A percentile compares a stretch with the other conserved stretches of the same genome.
These are phyloP conservation scores for Carex arenaria DNA, from an alignment of 202 grass and related monocot species.

Conservation along the genomic window DNA sequence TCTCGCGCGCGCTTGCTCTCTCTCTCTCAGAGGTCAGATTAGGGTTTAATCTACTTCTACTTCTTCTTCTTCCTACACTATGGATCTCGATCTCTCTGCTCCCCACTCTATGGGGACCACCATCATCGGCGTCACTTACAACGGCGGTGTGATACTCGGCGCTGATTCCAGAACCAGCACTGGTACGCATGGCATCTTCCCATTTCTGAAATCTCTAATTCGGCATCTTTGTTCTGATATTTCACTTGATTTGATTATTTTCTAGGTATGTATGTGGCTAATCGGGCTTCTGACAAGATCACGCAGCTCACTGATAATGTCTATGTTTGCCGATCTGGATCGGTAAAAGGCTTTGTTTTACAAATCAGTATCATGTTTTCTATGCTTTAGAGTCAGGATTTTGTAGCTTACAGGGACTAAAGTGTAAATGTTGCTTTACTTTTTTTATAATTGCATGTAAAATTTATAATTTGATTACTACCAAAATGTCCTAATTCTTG, in stretches of 20 bases:
- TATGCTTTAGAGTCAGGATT: neutral
- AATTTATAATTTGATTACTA: neutral
- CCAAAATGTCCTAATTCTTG: conserved; percentile 43
- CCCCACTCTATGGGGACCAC: conserved; percentile 76
- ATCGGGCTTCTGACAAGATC: conserved; percentile 93
- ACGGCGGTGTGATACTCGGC: conserved; percentile 65
- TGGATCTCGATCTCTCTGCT: conserved; percentile 39
- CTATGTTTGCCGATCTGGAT: conserved; percentile 80
- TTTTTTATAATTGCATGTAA: neutral
- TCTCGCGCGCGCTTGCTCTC: neutral
- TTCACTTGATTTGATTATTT: conserved; percentile 8
- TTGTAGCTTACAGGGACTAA: neutral
- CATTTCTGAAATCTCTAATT: neutral
- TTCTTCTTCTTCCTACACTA: neutral
- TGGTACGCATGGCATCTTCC: conserved; percentile 15
- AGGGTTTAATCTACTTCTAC: conserved; percentile 15
- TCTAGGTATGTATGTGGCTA: conserved; percentile 80
- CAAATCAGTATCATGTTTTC: neutral
- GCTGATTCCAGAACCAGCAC: conserved; percentile 90
- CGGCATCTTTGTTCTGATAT: neutral
- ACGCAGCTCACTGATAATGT: conserved; percentile 81
- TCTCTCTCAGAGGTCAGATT: neutral
- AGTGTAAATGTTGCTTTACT: neutral
- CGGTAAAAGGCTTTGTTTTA: conserved; percentile 39
- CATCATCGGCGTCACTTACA: conserved; percentile 80